Percentiles rank a stretch among this genome's conserved stretches.
Conservation (phyloP, 2,329 filamentous ascomycete genomes). For the Colletotrichum australisinense region DNA sequence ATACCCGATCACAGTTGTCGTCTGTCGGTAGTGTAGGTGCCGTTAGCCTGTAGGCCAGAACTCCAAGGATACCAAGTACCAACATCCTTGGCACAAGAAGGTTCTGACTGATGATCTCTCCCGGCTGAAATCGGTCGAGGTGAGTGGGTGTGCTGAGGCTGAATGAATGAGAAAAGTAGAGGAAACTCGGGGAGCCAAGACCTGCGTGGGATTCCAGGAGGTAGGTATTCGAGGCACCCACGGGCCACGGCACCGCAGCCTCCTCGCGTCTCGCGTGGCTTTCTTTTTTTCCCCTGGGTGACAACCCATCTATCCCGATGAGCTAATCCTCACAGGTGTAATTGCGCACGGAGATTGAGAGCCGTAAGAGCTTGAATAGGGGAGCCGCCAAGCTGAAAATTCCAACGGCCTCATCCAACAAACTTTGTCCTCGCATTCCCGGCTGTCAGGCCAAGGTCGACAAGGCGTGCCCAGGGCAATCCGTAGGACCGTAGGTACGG, state of each 20-base stretch:
- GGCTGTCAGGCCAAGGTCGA: constrained; percentile 19
- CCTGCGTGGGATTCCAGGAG: background rate
- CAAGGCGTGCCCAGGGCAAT: background rate
- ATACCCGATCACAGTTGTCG: background rate
- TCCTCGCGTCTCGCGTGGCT: background rate
- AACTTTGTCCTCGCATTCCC: constrained; percentile 32
- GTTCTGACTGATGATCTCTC: too few relatives aligned
- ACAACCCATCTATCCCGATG: background rate
- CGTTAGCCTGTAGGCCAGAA: background rate
- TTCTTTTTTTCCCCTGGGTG: background rate
- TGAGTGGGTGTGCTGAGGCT: background rate
- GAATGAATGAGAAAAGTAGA: background rate
- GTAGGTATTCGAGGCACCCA: background rate
- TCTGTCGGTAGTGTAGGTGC: background rate
- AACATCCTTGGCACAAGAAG: background rate
- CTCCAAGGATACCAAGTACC: background rate
- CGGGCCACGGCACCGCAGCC: background rate
- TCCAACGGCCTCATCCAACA: constrained; percentile 26
- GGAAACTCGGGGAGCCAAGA: background rate
- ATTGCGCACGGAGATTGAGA: constrained; percentile 23
- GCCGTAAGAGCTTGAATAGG: background rate
- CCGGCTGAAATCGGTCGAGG: too few relatives aligned
- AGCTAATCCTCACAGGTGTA: background rate
- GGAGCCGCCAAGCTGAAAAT: constrained; percentile 11
- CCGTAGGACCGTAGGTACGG: background rate